These are phyloP conservation scores for Pichia nanzhaoensis DNA, from an alignment of 805 yeast genomes.

Conservation along the genomic window DNA sequence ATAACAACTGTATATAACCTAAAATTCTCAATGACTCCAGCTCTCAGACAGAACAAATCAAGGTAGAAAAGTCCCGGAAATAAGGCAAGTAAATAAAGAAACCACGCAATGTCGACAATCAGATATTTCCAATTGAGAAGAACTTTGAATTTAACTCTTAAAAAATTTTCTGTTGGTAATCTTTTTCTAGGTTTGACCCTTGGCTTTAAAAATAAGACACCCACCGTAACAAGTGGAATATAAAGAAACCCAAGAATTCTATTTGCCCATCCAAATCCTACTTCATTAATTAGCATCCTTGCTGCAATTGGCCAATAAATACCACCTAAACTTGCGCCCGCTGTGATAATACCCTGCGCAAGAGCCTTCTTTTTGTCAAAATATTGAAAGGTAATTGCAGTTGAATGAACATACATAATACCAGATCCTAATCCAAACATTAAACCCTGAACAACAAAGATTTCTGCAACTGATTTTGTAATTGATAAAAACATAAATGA, in stretches of 20 bases:
- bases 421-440: conserved; percentile 39
- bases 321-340: conserved; percentile 48
- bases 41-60: conserved; percentile 44
- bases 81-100: conserved; percentile 27
- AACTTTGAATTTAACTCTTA: conserved; percentile 35
- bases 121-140: conserved; percentile 28
- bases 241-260: conserved; percentile 39
- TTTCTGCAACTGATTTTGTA: conserved; percentile 54
- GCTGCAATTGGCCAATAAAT: conserved; percentile 42
- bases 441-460: conserved; percentile 63
- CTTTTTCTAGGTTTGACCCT: conserved; percentile 10
- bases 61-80: conserved; percentile 52
- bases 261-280: conserved; percentile 44
- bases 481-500: conserved; percentile 53
- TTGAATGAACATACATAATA: conserved; percentile 49
- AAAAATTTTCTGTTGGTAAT: conserved; percentile 23
- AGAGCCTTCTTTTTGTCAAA: conserved; percentile 53
- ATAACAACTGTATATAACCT: conserved; percentile 40
- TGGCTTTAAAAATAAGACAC: conserved; percentile 25
- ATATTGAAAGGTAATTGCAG: conserved; percentile 52
- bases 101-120: conserved; percentile 35
- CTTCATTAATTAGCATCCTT: conserved; percentile 34
- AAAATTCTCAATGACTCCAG: conserved; percentile 44
- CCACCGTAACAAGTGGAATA: conserved; percentile 24
- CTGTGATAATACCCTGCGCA: conserved; percentile 39